Conservation (phyloP, 139 green algal species). For the Chlorella vulgaris region DNA sequence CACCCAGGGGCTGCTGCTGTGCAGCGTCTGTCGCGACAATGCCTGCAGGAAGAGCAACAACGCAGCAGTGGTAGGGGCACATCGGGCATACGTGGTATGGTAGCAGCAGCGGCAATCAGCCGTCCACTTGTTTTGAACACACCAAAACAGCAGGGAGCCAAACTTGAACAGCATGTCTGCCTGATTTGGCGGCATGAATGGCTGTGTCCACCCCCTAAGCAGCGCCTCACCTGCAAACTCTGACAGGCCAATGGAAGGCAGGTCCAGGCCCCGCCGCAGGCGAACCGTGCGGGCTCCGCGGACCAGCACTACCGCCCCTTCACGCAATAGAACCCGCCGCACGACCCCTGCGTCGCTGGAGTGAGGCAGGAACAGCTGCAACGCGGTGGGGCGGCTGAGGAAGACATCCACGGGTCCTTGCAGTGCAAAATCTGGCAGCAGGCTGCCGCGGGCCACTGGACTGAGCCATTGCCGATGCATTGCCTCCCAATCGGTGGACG, state of each 20-base stretch:
- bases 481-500: slow-evolving; percentile 10
- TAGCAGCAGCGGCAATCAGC: too few species aligned
- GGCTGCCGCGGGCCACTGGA: slow-evolving; percentile 18
- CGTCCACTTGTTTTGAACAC: too few species aligned
- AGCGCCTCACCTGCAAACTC: slow-evolving; percentile 17
- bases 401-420: slow-evolving; percentile 43
- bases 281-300: slow-evolving; percentile 17
- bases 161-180: too few species aligned
- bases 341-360: slow-evolving; percentile 21
- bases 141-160: too few species aligned
- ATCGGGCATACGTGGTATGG: not conserved
- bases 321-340: slow-evolving; percentile 31
- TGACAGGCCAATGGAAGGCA: slow-evolving; percentile 15
- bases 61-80: not conserved
- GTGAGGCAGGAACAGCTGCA: slow-evolving; percentile 44
- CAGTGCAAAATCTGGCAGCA: slow-evolving; percentile 41
- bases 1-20: slow-evolving; percentile 23
- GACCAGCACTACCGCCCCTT: slow-evolving; percentile 23
- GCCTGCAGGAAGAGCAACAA: not conserved
- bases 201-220: not conserved
- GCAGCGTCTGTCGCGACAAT: slow-evolving; percentile 14
- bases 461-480: slow-evolving; percentile 23
- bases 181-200: too few species aligned
- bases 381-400: slow-evolving; percentile 10
- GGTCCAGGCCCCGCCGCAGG: slow-evolving; percentile 20